Evolutionary conservation across 2,329 filamentous ascomycete species (phyloP).

Genomic region (Trichophaea hybrida): DNA sequence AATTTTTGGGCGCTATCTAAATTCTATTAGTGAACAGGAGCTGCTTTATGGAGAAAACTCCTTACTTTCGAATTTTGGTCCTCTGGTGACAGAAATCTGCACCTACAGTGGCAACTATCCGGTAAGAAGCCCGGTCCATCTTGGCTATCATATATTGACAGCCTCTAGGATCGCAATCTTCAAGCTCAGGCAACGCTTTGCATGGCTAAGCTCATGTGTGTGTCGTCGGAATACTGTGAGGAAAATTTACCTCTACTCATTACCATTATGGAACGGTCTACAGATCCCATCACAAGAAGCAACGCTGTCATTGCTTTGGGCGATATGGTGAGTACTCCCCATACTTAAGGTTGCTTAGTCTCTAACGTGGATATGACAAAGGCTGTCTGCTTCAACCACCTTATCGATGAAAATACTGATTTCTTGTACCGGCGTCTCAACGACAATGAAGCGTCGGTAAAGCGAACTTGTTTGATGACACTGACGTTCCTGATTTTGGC

Average conservation of each 20-base stretch:
- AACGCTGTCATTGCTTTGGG: constrained; percentile 95
- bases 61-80: constrained; percentile 78
- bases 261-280: constrained; percentile 90
- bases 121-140: not conserved
- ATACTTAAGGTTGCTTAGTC: too few relatives aligned
- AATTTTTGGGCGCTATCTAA: not conserved
- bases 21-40: constrained; percentile 52
- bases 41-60: constrained; percentile 70
- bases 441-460: constrained; percentile 76
- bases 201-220: constrained; percentile 96
- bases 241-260: constrained; percentile 82
- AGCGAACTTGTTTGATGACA: constrained; percentile 96
- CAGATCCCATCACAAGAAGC: constrained; percentile 80
- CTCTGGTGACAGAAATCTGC: constrained; percentile 83
- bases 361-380: not conserved
- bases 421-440: constrained; percentile 90
- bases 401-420: constrained; percentile 98
- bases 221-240: constrained; percentile 92
- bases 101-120: constrained; percentile 33
- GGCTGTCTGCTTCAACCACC: constrained; percentile 96
- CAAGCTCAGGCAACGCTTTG: constrained; percentile 90
- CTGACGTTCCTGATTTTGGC: constrained; percentile 92
- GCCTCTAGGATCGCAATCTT: constrained; percentile 53
- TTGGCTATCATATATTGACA: not conserved
- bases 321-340: constrained; percentile 50